phyloP scores from a whole-genome alignment of 2,329 filamentous ascomycete genomes.

The Pseudocercospora pini-densiflorae region DNA sequence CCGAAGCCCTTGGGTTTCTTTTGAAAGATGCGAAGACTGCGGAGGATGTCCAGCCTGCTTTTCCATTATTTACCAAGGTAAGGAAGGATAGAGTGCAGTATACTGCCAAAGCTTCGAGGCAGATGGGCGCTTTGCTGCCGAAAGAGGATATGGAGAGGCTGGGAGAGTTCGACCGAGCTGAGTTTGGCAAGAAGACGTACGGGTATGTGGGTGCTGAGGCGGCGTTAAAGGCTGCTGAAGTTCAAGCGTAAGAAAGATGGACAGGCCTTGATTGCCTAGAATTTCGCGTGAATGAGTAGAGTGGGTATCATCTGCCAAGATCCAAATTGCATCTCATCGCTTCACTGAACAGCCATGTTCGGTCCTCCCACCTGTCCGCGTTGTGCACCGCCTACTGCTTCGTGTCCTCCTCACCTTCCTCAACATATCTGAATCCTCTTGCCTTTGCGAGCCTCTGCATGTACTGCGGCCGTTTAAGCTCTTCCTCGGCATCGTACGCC shows the following conservation, averaged over 20 bases:
- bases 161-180: conserved; percentile 10
- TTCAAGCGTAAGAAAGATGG: too few relatives aligned
- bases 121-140: conserved; percentile 16
- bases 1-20: conserved; percentile 15
- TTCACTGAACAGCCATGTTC: background rate
- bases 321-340: background rate
- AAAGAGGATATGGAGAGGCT: background rate
- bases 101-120: conserved; percentile 12
- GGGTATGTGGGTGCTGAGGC: conserved; percentile 14
- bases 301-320: too few relatives aligned
- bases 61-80: conserved; percentile 10
- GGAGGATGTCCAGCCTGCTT: conserved; percentile 2
- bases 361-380: background rate
- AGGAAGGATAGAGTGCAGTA: conserved; percentile 13
- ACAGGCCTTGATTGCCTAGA: too few relatives aligned
- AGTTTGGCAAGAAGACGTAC: conserved; percentile 13
- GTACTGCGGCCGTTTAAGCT: background rate
- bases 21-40: conserved; percentile 1
- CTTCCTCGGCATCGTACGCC: background rate
- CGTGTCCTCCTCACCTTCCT: background rate
- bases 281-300: too few relatives aligned
- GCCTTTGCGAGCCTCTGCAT: background rate
- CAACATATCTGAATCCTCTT: background rate
- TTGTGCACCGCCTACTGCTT: background rate
- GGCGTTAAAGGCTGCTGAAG: background rate